Evolutionary conservation across 768 basidiomycete species (phyloP).

Genomic region (Lyophyllum atratum): DNA sequence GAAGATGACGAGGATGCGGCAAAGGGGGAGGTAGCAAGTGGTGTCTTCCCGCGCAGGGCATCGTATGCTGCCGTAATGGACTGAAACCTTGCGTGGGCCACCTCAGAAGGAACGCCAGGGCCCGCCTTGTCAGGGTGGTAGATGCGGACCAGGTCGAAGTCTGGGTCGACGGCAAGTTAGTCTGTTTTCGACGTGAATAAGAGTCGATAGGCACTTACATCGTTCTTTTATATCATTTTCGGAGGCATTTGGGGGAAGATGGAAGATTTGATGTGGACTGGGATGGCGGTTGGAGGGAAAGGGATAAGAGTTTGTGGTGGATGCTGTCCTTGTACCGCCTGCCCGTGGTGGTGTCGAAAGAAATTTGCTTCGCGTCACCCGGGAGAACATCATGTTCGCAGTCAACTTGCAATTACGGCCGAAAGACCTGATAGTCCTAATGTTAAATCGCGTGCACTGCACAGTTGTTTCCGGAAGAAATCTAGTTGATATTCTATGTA

Average conservation of each 20-base stretch:
- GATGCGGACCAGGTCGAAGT: slow-evolving; percentile 77
- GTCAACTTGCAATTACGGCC: neutral
- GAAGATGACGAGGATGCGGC: slow-evolving; percentile 10
- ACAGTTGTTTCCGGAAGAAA: neutral
- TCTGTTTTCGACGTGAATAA: neutral
- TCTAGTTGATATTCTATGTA: neutral
- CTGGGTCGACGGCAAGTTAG: slow-evolving; percentile 33
- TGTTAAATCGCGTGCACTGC: too few species aligned
- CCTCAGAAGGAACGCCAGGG: slow-evolving; percentile 39
- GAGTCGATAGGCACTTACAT: slow-evolving; percentile 38
- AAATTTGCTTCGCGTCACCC: neutral
- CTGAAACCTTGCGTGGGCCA: slow-evolving; percentile 67
- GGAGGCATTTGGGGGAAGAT: slow-evolving; percentile 53
- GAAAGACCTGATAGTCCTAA: too few species aligned
- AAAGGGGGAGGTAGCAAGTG: slow-evolving; percentile 13
- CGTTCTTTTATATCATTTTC: slow-evolving; percentile 57
- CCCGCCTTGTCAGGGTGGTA: slow-evolving; percentile 75
- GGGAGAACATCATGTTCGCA: slow-evolving; percentile 4
- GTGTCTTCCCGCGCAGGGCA: slow-evolving; percentile 50
- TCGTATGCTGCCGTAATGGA: slow-evolving; percentile 73
- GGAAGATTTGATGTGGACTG: slow-evolving; percentile 65
- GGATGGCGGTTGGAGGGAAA: slow-evolving; percentile 53
- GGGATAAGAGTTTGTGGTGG: slow-evolving; percentile 38
- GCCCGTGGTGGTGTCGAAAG: slow-evolving; percentile 1
- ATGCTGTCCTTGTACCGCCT: neutral